Conservation (phyloP, 805 yeast genomes). For the Saturnispora sekii region DNA sequence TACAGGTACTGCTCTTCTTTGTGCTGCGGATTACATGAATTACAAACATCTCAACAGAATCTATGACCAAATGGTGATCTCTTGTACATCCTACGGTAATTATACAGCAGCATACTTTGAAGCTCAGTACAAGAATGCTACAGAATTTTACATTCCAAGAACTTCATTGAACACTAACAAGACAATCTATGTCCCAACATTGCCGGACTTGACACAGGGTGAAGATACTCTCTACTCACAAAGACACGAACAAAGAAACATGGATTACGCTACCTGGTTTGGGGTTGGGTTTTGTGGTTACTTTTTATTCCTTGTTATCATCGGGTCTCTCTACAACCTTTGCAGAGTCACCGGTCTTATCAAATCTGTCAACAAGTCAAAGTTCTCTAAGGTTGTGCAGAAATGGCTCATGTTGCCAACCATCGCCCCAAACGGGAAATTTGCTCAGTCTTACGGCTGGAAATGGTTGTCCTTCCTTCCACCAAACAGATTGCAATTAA, state of each 20-base stretch:
- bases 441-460: slow-evolving; percentile 13
- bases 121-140: too few relatives aligned
- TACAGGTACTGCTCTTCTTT: too few relatives aligned
- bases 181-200: too few relatives aligned
- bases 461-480: slow-evolving; percentile 10
- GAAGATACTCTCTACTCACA: too few relatives aligned
- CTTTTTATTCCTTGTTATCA: slow-evolving; percentile 30
- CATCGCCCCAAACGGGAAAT: slow-evolving; percentile 17
- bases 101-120: too few relatives aligned
- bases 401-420: slow-evolving; percentile 33
- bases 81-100: too few relatives aligned
- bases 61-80: too few relatives aligned
- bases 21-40: too few relatives aligned
- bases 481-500: slow-evolving; percentile 10
- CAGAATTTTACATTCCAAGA: too few relatives aligned
- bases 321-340: slow-evolving; percentile 28
- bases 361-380: slow-evolving; percentile 15
- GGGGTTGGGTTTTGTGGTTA: slow-evolving; percentile 29
- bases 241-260: slow-evolving; percentile 12
- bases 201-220: too few relatives aligned
- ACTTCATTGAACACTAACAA: too few relatives aligned
- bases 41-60: too few relatives aligned
- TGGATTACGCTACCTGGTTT: slow-evolving; percentile 24
- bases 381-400: slow-evolving; percentile 18
- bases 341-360: slow-evolving; percentile 24